Conservation (phyloP, 2,329 filamentous ascomycete species). For the Colletotrichum orchidophilum region DNA sequence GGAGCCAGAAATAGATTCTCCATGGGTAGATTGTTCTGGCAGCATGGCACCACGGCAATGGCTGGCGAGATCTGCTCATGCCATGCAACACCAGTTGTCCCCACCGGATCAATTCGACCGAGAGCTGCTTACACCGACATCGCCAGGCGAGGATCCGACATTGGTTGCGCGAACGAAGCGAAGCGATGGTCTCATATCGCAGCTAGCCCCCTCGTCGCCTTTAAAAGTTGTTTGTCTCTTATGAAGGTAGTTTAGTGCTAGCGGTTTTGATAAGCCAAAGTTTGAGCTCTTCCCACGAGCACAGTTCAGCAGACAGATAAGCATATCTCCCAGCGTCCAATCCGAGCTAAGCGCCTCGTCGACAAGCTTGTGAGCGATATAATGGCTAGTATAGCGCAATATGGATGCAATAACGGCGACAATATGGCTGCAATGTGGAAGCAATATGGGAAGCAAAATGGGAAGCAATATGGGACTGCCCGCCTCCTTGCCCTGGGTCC, state of each 20-base stretch:
- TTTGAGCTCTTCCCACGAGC: background rate
- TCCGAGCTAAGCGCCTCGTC: background rate
- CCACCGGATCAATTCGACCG: background rate
- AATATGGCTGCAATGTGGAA: conserved; percentile 2
- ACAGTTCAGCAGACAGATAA: conserved; percentile 1
- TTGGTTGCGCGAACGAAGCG: background rate
- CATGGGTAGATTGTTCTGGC: background rate
- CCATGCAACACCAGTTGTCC: conserved; percentile 9
- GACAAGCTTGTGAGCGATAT: background rate
- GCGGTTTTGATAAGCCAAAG: background rate
- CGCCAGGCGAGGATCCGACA: background rate
- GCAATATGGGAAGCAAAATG: conserved; percentile 12
- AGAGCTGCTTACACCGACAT: background rate
- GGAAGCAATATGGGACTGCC: conserved; percentile 1
- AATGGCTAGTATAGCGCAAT: conserved; percentile 1
- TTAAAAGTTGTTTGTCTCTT: background rate
- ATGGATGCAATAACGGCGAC: background rate
- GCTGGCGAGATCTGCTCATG: conserved; percentile 14
- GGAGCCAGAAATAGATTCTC: conserved; percentile 15
- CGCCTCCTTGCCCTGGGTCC: background rate
- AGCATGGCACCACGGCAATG: background rate
- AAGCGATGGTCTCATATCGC: too few species aligned
- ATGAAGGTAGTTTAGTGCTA: background rate
- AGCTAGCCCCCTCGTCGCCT: background rate
- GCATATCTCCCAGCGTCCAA: conserved; percentile 3